Conservation (phyloP, 108 stramenopile species). For the Pseudonitzschia pungens region DNA sequence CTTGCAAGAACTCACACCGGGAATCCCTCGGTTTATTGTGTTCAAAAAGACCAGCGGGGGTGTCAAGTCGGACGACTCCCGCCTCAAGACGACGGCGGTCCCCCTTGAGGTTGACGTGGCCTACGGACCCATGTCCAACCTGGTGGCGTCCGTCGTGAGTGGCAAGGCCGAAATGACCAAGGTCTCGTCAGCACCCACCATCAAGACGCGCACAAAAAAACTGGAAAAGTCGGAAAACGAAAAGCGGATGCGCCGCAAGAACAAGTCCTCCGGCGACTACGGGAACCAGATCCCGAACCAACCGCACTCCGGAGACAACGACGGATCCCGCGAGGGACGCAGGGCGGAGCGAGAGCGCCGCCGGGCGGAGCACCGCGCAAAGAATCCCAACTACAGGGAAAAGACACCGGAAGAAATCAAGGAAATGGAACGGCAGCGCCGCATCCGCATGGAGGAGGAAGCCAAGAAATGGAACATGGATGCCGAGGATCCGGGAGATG, state of each 20-base stretch:
- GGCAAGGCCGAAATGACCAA: conserved; percentile 45
- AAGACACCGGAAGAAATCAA: conserved; percentile 87
- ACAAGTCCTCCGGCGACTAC: conserved; percentile 33
- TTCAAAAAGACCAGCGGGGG: conserved; percentile 80
- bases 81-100: conserved; percentile 70
- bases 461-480: conserved; percentile 83
- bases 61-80: conserved; percentile 38
- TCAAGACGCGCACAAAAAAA: conserved; percentile 87
- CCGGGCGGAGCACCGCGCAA: conserved; percentile 62
- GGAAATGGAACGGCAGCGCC: conserved; percentile 78
- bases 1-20: conserved; percentile 65
- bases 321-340: conserved; percentile 77
- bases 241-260: conserved; percentile 67
- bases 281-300: not conserved
- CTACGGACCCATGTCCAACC: conserved; percentile 68
- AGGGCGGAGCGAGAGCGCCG: conserved; percentile 78
- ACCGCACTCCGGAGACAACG: conserved; percentile 45
- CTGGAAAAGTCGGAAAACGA: conserved; percentile 67
- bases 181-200: conserved; percentile 59
- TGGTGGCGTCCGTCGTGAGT: conserved; percentile 48
- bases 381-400: conserved; percentile 63
- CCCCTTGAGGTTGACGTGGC: conserved; percentile 48
- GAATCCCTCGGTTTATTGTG: conserved; percentile 79
- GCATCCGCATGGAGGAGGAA: conserved; percentile 81
- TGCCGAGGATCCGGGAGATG: conserved; percentile 55